Evolutionary conservation across 306 rosid species (phyloP), one percentile per base, ranked within the genome.

Genomic region (Ziziphus jujuba): DNA sequence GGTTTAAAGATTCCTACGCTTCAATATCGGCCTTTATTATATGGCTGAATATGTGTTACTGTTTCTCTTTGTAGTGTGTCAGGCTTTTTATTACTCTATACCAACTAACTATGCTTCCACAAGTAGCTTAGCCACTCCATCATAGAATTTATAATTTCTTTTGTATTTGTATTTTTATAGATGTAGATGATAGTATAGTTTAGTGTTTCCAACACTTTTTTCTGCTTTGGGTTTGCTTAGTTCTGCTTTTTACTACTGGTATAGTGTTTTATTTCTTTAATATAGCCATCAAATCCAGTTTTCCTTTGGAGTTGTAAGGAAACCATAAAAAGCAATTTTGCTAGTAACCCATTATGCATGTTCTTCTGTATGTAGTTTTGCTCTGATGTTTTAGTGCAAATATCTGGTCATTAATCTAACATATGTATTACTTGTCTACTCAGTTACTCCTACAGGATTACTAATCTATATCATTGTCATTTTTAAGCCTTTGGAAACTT

Each of bases 11-110:
- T 69, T 80, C 49, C 83, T 85, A 64, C 68, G 75, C 84, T 70
- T 79, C 61, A 13, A 49, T 68, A 91, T 82, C 80, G 95, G 92
- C 61, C 89, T 70, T 70, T 51, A 73, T 33, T 69, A 72, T 74
- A 84, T 84, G 87, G 89, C 75, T 76, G 86, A 81, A 49, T 79
- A 53, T 77, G 80, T 53, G 58, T 72, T 70, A 19, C 55, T 50
- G 81, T 82, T 79, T 77, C 67, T 62, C 67, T 74, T 66, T 70
- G 67, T 65, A 65, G 13, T 60, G 83, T 79, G 81, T 86, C 55
- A 1, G 20, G 20, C 55, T 50, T 19, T 16, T 50, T 19, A 17
- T 50, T 50, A 11, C 13, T 47, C 2, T 19, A n/a, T 50, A 50
- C 22, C 22, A n/a, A 19, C 55, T n/a, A 16, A 40, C 14, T 10